Evolutionary conservation across 495 filamentous ascomycete genomes (phyloP).

Genomic region (Cercophora scortea): DNA sequence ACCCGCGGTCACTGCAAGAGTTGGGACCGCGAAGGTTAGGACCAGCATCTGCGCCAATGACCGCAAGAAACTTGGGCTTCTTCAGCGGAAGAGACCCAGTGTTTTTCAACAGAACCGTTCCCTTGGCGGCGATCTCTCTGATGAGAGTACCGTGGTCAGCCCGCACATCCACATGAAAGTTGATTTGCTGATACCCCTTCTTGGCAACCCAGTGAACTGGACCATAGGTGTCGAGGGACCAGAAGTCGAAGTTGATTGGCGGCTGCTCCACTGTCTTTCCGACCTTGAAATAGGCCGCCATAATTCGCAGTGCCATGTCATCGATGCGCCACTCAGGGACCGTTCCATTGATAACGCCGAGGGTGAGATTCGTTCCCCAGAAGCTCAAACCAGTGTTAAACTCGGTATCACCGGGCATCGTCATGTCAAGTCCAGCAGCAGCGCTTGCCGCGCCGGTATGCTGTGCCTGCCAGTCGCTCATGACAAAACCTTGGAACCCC

Average conservation of each 20-base stretch:
- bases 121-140: constrained; percentile 64
- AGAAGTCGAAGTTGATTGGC: constrained; percentile 81
- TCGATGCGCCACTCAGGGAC: constrained; percentile 86
- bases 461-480: constrained; percentile 87
- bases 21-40: constrained; percentile 74
- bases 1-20: constrained; percentile 74
- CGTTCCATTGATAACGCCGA: constrained; percentile 83
- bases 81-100: constrained; percentile 65
- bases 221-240: constrained; percentile 71
- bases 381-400: constrained; percentile 68
- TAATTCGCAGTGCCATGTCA: constrained; percentile 88
- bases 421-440: constrained; percentile 86
- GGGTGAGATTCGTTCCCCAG: constrained; percentile 80
- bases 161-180: constrained; percentile 79
- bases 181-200: constrained; percentile 61
- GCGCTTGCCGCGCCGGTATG: constrained; percentile 72
- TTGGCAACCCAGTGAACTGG: constrained; percentile 53
- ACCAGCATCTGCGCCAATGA: constrained; percentile 84
- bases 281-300: constrained; percentile 89
- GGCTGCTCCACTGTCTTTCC: constrained; percentile 55
- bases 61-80: constrained; percentile 63
- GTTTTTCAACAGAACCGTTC: constrained; percentile 89
- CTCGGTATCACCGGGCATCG: constrained; percentile 81
- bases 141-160: constrained; percentile 64
- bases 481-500: constrained; percentile 89